A percentile compares a stretch with the other conserved stretches of the same genome.
These are phyloP conservation scores for Phytophthora pistaciae DNA, from an alignment of 352 stramenopile genomes.

Conservation along the genomic window DNA sequence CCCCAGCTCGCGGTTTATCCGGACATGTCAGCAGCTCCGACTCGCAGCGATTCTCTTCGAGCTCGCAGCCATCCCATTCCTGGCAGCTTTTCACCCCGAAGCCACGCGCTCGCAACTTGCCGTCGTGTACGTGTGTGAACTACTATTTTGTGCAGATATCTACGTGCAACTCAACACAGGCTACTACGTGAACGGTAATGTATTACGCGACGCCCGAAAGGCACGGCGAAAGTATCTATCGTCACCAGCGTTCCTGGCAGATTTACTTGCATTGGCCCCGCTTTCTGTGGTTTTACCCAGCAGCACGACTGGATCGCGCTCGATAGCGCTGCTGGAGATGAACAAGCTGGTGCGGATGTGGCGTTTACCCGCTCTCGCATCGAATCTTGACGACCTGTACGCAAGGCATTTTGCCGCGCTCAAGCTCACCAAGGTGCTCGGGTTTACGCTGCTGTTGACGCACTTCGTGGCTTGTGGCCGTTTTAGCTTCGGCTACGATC, in stretches of 20 bases:
- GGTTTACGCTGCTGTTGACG: constrained; percentile 54
- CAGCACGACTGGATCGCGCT: constrained; percentile 5
- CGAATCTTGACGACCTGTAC: constrained; percentile 74
- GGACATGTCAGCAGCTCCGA: constrained; percentile 61
- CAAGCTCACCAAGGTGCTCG: constrained; percentile 68
- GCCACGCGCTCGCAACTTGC: constrained; percentile 34
- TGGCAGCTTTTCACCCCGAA: constrained; percentile 44
- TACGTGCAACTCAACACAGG: constrained; percentile 81
- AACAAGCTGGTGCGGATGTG: constrained; percentile 66
- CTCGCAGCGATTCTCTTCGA: constrained; percentile 67
- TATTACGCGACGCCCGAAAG: constrained; percentile 66
- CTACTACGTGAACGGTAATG: constrained; percentile 77
- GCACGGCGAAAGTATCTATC: constrained; percentile 71
- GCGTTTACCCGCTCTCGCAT: constrained; percentile 58
- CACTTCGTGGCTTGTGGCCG: constrained; percentile 66
- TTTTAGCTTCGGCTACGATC: constrained; percentile 59
- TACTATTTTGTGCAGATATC: constrained; percentile 68
- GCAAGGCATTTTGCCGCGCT: constrained; percentile 63
- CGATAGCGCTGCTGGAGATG: constrained; percentile 52
- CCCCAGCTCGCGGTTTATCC: constrained; percentile 61
- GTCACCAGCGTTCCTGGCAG: constrained; percentile 59
- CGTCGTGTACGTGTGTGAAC: constrained; percentile 61
- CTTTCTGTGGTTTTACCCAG: constrained; percentile 50
- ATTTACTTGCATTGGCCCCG: constrained; percentile 57
- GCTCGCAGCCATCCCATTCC: constrained; percentile 53